Conservation (phyloP, 352 stramenopile species). For the Pythium plurisporium region DNA sequence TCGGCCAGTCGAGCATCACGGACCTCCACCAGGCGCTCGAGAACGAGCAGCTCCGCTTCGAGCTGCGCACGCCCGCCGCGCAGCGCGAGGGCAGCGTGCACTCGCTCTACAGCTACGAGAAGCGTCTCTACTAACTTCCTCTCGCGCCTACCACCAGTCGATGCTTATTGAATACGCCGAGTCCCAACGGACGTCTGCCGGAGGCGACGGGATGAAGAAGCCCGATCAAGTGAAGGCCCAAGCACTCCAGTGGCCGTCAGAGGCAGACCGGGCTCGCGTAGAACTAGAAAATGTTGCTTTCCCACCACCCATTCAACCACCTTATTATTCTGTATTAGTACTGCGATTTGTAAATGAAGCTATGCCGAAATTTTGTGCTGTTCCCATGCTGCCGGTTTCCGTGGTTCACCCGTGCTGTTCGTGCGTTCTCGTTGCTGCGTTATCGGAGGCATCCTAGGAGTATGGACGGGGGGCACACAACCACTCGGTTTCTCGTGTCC, state of each 20-base stretch:
- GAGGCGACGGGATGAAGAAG: not conserved
- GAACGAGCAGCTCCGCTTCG: conserved; percentile 90
- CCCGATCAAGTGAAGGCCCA: not conserved
- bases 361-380: conserved; percentile 24
- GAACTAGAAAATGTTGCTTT: conserved; percentile 26
- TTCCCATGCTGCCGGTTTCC: conserved; percentile 11
- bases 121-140: conserved; percentile 77
- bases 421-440: too few relatives aligned
- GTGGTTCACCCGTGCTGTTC: conserved; percentile 1
- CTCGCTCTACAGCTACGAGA: conserved; percentile 97
- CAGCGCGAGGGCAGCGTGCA: conserved; percentile 99
- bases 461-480: too few relatives aligned
- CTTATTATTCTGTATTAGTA: conserved; percentile 20
- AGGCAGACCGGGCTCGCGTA: too few relatives aligned
- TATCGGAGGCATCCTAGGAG: too few relatives aligned
- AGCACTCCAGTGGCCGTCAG: too few relatives aligned
- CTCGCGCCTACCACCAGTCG: too few relatives aligned
- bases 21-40: conserved; percentile 82
- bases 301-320: not conserved
- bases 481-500: too few relatives aligned
- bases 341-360: conserved; percentile 15
- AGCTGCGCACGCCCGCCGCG: conserved; percentile 97
- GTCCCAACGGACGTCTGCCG: not conserved
- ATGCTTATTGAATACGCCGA: too few relatives aligned
- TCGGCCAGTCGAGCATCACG: conserved; percentile 91